Evolutionary conservation across 2,329 filamentous ascomycete genomes (phyloP).

Genomic region (Alternaria rosae): DNA sequence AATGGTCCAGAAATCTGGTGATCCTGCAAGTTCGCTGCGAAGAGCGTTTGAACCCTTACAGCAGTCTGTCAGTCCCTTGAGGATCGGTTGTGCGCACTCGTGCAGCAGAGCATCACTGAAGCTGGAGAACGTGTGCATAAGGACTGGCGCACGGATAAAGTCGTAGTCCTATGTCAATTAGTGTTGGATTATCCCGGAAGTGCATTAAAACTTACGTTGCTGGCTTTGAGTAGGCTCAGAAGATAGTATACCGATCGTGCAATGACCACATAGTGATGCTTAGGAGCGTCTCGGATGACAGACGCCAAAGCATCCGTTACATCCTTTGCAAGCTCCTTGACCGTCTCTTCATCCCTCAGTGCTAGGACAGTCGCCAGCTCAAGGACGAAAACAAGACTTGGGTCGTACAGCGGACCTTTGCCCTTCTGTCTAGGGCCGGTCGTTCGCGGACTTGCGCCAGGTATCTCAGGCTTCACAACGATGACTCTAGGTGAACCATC

Average conservation of each 20-base stretch:
- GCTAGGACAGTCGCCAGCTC: conserved; percentile 87
- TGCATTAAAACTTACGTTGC: conserved; percentile 70
- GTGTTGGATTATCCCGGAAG: neutral
- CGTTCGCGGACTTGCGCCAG: conserved; percentile 66
- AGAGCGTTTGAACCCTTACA: conserved; percentile 79
- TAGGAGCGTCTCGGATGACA: conserved; percentile 78
- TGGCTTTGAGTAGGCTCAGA: conserved; percentile 78
- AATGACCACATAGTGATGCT: conserved; percentile 82
- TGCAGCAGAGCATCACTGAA: conserved; percentile 80
- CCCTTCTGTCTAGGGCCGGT: conserved; percentile 66
- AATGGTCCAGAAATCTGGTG: conserved; percentile 96
- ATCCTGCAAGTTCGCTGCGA: conserved; percentile 91
- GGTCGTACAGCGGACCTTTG: conserved; percentile 76
- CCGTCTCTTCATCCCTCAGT: conserved; percentile 75
- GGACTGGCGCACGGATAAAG: conserved; percentile 88
- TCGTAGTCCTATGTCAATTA: conserved; percentile 72
- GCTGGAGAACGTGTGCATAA: conserved; percentile 89
- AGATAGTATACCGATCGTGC: conserved; percentile 88
- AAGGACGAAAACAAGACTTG: conserved; percentile 85
- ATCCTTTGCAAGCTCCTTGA: conserved; percentile 76
- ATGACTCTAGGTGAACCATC: conserved; percentile 83
- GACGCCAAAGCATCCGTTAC: conserved; percentile 82
- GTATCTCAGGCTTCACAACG: conserved; percentile 84
- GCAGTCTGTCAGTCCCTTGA: conserved; percentile 81
- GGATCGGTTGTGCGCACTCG: conserved; percentile 75